Evolutionary conservation across 306 rosid species (phyloP).

Genomic region (Dryas octopetala): DNA sequence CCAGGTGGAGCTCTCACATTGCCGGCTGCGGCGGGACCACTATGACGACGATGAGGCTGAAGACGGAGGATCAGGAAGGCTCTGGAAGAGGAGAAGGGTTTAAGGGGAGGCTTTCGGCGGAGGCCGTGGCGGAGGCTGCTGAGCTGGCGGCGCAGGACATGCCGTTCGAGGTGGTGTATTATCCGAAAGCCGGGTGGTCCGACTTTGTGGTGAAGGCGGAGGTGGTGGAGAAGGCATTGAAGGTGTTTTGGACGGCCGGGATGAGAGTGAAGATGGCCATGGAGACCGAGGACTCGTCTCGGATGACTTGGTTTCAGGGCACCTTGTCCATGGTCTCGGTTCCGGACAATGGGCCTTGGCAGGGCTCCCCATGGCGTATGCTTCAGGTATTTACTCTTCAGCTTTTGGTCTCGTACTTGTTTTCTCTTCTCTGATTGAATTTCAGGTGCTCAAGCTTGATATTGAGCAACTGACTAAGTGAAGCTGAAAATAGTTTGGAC

Average conservation of each 20-base stretch:
- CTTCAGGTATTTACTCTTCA: slow-evolving; percentile 50
- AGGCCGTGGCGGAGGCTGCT: slow-evolving; percentile 47
- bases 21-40: slow-evolving; percentile 22
- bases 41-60: neutral
- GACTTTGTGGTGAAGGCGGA: slow-evolving; percentile 70
- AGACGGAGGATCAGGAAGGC: slow-evolving; percentile 26
- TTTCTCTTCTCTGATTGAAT: neutral
- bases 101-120: slow-evolving; percentile 38
- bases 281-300: slow-evolving; percentile 65
- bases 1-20: slow-evolving; percentile 32
- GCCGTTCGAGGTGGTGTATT: slow-evolving; percentile 68
- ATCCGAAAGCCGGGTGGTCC: slow-evolving; percentile 60
- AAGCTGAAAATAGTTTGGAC: too few species aligned
- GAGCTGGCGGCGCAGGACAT: slow-evolving; percentile 51
- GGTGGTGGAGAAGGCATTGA: slow-evolving; percentile 48
- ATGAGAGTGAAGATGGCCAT: slow-evolving; percentile 60
- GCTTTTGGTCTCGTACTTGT: neutral
- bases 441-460: too few species aligned
- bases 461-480: too few species aligned
- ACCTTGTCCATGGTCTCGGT: slow-evolving; percentile 30
- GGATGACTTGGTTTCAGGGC: slow-evolving; percentile 69
- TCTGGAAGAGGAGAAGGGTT: slow-evolving; percentile 26
- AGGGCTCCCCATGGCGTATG: slow-evolving; percentile 66
- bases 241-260: slow-evolving; percentile 43
- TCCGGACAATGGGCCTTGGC: slow-evolving; percentile 40